Conservation (phyloP, 148 eudicot genomes). For the Silene latifolia region DNA sequence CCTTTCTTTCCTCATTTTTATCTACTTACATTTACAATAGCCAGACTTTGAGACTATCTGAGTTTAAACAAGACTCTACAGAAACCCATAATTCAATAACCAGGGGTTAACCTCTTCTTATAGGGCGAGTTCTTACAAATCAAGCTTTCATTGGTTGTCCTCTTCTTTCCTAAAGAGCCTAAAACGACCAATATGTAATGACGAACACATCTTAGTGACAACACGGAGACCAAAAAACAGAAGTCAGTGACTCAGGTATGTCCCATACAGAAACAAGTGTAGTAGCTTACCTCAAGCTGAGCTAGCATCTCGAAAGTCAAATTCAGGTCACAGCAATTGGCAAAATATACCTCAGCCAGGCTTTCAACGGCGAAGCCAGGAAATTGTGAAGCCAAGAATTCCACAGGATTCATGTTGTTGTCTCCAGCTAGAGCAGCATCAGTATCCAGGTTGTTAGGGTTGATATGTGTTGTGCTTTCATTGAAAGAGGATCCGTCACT, state of each 20-base stretch:
- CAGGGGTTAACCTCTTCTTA: background rate
- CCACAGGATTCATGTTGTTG: constrained; percentile 50
- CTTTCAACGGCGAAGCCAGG: constrained; percentile 96
- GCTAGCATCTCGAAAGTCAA: constrained; percentile 86
- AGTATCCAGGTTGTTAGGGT: constrained; percentile 32
- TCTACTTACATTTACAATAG: background rate
- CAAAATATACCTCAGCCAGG: constrained; percentile 81
- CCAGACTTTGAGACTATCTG: background rate
- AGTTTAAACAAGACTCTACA: background rate
- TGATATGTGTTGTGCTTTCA: constrained; percentile 35
- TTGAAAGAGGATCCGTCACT: constrained; percentile 38
- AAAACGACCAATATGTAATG: background rate
- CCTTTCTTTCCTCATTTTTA: background rate
- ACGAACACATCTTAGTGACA: background rate
- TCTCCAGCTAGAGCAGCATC: constrained; percentile 42
- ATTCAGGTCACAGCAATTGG: constrained; percentile 78
- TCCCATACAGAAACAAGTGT: constrained; percentile 11
- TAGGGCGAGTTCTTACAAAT: background rate
- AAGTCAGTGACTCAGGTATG: background rate
- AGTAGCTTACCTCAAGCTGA: constrained; percentile 82
- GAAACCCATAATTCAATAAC: background rate
- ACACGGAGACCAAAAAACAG: background rate
- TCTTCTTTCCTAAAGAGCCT: background rate
- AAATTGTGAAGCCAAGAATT: constrained; percentile 75
- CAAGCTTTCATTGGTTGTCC: background rate